A percentile compares a stretch with the other conserved stretches of the same genome.
Evolutionary conservation across 2,329 filamentous ascomycete species (phyloP).

Genomic region (Lasiodiplodia hormozganensis): DNA sequence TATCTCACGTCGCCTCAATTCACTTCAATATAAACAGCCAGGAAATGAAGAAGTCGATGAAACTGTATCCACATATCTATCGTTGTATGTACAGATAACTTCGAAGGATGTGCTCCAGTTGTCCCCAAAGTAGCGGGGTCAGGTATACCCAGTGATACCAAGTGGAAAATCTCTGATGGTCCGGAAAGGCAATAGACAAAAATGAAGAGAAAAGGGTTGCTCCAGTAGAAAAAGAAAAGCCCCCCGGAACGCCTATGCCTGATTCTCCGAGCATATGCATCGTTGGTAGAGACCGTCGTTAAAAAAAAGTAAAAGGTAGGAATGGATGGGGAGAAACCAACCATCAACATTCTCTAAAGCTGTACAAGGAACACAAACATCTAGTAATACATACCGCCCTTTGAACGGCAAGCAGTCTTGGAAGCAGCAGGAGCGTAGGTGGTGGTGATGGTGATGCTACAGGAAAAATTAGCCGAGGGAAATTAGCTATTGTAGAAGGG

Average conservation of each 20-base stretch:
- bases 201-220: neutral
- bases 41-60: neutral
- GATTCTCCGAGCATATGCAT: no score
- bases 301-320: neutral
- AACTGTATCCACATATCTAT: neutral
- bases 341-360: neutral
- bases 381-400: slow-evolving; percentile 35
- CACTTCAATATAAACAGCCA: neutral
- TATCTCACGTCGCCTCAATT: no score
- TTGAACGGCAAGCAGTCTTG: slow-evolving; percentile 34
- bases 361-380: neutral
- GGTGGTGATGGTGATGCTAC: slow-evolving; percentile 35
- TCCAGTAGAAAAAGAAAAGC: no score
- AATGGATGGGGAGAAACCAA: neutral
- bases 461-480: slow-evolving; percentile 21
- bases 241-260: no score
- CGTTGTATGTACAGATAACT: neutral
- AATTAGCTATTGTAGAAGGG: neutral
- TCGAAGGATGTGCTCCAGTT: neutral
- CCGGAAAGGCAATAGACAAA: neutral
- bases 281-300: neutral
- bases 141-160: neutral
- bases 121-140: neutral
- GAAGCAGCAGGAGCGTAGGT: slow-evolving; percentile 36
- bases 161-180: neutral